phyloP scores from a whole-genome alignment of 1,139 yeast species.

The Yamadazyma epiphylla region DNA sequence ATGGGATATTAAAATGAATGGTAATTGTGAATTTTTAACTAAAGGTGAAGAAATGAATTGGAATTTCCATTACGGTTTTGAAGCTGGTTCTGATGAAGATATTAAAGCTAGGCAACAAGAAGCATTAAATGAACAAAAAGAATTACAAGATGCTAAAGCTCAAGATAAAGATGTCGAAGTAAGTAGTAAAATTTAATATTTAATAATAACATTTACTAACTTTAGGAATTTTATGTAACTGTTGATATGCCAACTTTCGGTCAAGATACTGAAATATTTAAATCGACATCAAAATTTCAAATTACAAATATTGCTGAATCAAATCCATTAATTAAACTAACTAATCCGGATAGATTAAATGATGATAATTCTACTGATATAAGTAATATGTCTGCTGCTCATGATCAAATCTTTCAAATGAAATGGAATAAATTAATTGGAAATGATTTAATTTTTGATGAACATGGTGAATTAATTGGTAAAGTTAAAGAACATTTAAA shows the following conservation, averaged over 20 bases:
- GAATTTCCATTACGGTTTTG: constrained; percentile 66
- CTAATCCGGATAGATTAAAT: constrained; percentile 17
- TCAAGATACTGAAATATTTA: constrained; percentile 22
- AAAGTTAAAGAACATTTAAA: constrained; percentile 38
- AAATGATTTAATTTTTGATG: constrained; percentile 67
- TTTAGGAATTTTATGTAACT: constrained; percentile 39
- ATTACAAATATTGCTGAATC: constrained; percentile 32
- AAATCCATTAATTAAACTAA: constrained; percentile 35
- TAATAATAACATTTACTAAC: constrained; percentile 16
- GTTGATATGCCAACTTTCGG: constrained; percentile 38
- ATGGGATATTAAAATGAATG: constrained; percentile 63
- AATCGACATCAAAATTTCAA: constrained; percentile 42
- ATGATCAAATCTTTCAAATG: constrained; percentile 61
- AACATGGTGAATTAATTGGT: constrained; percentile 50
- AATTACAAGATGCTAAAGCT: constrained; percentile 4
- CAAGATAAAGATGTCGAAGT: constrained; percentile 34
- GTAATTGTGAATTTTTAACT: constrained; percentile 60
- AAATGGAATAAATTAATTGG: constrained; percentile 80
- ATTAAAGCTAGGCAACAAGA: constrained; percentile 44
- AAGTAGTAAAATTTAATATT: constrained; percentile 13
- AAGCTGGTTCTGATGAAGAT: constrained; percentile 79
- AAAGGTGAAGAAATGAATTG: constrained; percentile 92
- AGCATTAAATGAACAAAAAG: constrained; percentile 13
- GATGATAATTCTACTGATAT: constrained; percentile 14
- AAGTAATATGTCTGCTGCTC: constrained; percentile 30